A percentile compares a stretch with the other conserved stretches of the same genome.
Conservation (phyloP, 192 early-diverging fungal species). For the Coemansia sp. region DNA sequence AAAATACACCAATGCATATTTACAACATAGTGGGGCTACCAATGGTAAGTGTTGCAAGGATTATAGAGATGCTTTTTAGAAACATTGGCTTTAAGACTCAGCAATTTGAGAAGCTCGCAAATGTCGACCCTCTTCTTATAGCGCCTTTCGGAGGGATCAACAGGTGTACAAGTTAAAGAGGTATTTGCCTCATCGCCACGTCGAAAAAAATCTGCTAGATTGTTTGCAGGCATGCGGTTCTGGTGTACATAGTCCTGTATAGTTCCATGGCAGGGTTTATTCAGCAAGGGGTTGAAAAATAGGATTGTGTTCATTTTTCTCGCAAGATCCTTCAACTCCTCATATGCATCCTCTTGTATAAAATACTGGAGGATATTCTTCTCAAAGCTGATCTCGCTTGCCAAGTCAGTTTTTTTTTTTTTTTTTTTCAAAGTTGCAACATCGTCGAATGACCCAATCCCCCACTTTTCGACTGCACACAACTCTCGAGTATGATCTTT, state of each 20-base stretch:
- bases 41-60: no score
- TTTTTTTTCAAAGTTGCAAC: not conserved
- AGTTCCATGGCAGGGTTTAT: not conserved
- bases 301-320: not conserved
- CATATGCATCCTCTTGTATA: not conserved
- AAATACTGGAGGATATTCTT: not conserved
- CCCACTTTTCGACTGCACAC: not conserved
- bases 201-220: no score
- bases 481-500: not conserved
- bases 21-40: no score
- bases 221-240: not conserved
- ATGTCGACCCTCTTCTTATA: no score
- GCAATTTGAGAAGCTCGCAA: no score
- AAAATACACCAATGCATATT: no score
- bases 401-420: not conserved
- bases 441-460: not conserved
- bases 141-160: no score
- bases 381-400: no score
- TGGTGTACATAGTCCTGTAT: not conserved
- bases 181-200: no score
- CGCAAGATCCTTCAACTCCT: not conserved
- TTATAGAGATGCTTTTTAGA: no score
- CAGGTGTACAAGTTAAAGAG: no score
- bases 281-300: not conserved
- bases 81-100: no score